phyloP scores from a whole-genome alignment of 176 grass and related monocot species.

The Paspalum vaginatum region DNA sequence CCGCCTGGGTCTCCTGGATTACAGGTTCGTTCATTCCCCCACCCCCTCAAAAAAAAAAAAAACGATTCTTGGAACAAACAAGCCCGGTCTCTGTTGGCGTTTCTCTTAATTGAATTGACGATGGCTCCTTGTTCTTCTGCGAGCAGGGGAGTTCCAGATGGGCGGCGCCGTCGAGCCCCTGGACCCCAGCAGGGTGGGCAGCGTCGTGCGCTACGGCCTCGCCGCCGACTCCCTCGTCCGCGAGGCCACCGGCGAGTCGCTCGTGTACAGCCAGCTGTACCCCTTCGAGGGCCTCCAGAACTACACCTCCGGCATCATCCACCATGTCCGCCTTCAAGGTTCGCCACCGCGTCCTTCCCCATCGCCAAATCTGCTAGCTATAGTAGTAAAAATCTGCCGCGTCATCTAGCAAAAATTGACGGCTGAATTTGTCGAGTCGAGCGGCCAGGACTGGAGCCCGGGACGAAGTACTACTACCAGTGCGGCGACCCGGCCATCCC shows the following conservation, averaged over 20 bases:
- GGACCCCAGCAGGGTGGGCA: conserved; percentile 50
- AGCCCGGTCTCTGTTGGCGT: too few species aligned
- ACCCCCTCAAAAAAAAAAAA: neutral
- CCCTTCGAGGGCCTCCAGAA: conserved; percentile 79
- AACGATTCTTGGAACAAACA: neutral
- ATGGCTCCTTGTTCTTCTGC: neutral
- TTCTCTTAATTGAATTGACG: too few species aligned
- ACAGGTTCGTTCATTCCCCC: conserved; percentile 45
- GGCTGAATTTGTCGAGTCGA: neutral
- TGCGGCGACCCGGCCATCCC: conserved; percentile 71
- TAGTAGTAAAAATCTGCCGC: too few species aligned
- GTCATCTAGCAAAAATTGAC: neutral
- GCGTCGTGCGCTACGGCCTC: conserved; percentile 69
- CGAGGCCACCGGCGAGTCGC: conserved; percentile 56
- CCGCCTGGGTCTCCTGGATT: conserved; percentile 91
- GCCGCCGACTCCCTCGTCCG: conserved; percentile 43
- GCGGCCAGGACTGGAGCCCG: conserved; percentile 54
- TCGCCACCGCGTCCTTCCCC: too few species aligned
- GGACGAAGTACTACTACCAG: conserved; percentile 65
- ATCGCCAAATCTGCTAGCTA: neutral
- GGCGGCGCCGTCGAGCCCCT: conserved; percentile 56
- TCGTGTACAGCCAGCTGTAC: conserved; percentile 91
- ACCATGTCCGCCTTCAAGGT: conserved; percentile 81
- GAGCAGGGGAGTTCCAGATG: conserved; percentile 72
- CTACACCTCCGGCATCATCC: conserved; percentile 94